These are phyloP conservation scores for Neofusicoccum sp. DNA, from an alignment of 2,329 filamentous ascomycete species.

Conservation along the genomic window DNA sequence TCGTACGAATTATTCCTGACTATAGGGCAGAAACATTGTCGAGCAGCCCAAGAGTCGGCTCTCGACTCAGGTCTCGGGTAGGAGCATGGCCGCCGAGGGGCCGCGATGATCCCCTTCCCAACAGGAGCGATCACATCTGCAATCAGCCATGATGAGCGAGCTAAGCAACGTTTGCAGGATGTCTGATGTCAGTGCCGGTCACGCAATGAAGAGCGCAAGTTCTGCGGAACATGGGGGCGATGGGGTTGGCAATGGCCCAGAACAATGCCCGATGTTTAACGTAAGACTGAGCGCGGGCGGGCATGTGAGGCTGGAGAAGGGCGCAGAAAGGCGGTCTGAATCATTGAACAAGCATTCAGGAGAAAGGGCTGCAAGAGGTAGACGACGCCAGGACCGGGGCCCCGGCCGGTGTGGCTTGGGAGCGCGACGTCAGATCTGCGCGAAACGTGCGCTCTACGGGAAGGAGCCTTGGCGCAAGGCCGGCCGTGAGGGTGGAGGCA, in stretches of 20 bases:
- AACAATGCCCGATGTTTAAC: not conserved
- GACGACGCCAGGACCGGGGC: conserved; percentile 12
- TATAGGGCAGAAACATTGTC: not conserved
- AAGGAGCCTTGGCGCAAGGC: conserved; percentile 4
- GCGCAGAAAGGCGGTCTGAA: conserved; percentile 16
- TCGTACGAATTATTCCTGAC: conserved; percentile 9
- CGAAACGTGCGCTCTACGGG: not conserved
- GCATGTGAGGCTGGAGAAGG: not conserved
- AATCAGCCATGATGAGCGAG: conserved; percentile 6
- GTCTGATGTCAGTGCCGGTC: not conserved
- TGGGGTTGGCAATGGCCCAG: not conserved
- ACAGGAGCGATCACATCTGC: not conserved
- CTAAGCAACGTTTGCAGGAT: not conserved
- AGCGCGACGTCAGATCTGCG: conserved; percentile 11
- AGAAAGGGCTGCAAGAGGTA: conserved; percentile 18
- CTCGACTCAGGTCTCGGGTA: conserved; percentile 10
- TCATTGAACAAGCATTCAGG: conserved; percentile 15
- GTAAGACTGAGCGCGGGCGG: not conserved
- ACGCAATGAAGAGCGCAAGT: not conserved
- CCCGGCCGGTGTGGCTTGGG: conserved; percentile 5
- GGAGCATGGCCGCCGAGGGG: conserved; percentile 1
- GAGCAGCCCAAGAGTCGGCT: not conserved
- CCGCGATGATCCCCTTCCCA: conserved; percentile 7
- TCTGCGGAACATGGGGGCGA: not conserved
- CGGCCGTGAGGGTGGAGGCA: conserved; percentile 3